A percentile compares a stretch with the other conserved stretches of the same genome.
Evolutionary conservation across 495 filamentous ascomycete species (phyloP).

Genomic region (Hypoxylon rickii): DNA sequence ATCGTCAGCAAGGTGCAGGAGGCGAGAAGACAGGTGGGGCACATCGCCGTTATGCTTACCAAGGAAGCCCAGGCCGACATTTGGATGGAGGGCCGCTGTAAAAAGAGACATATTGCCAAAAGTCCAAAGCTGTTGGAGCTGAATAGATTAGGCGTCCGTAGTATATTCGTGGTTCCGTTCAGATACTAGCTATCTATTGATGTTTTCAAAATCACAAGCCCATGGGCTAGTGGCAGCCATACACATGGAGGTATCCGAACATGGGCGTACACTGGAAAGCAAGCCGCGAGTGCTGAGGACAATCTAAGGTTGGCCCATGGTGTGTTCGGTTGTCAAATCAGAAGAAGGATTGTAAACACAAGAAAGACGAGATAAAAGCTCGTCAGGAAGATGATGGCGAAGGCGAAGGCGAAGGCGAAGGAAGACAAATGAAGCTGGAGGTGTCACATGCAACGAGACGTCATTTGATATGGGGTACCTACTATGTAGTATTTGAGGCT

Average conservation of each 20-base stretch:
- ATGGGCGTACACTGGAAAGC: not conserved
- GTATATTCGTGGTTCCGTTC: no score
- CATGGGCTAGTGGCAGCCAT: no score
- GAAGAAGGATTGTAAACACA: no score
- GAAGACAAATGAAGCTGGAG: not conserved
- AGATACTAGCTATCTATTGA: no score
- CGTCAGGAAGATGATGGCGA: no score
- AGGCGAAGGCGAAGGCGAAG: not conserved
- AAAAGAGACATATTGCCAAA: slow-evolving; percentile 61
- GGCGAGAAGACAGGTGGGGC: no score
- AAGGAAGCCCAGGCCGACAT: slow-evolving; percentile 77
- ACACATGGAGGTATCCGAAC: slow-evolving; percentile 6
- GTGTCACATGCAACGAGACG: slow-evolving; percentile 28
- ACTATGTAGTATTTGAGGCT: no score
- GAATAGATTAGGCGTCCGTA: no score
- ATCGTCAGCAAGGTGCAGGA: slow-evolving; percentile 18
- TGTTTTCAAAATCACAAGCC: no score
- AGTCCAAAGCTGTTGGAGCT: no score
- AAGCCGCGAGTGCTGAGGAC: not conserved
- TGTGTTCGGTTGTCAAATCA: not conserved
- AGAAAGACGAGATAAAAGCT: no score
- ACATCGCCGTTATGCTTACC: slow-evolving; percentile 53
- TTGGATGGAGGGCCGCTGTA: slow-evolving; percentile 73
- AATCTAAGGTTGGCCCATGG: slow-evolving; percentile 2
- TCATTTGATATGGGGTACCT: slow-evolving; percentile 24